A percentile compares a stretch with the other conserved stretches of the same genome.
These are phyloP conservation scores for Hypoxylon sp. DNA, from an alignment of 2,329 filamentous ascomycete species.

Conservation along the genomic window DNA sequence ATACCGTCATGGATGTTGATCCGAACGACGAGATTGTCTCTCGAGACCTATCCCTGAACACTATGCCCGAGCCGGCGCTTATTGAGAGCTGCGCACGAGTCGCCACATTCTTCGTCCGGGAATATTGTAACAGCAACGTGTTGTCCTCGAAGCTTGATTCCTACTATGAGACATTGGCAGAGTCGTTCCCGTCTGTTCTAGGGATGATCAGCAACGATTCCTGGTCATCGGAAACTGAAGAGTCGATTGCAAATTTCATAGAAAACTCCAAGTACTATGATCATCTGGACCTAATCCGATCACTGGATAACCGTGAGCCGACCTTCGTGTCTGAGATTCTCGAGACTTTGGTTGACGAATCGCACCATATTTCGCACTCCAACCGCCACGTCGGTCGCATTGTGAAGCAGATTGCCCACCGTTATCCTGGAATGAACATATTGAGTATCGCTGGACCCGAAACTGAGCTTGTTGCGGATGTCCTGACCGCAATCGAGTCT, in stretches of 20 bases:
- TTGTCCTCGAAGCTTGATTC: not conserved
- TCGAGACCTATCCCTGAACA: slow-evolving; percentile 2
- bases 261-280: slow-evolving; percentile 44
- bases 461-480: slow-evolving; percentile 43
- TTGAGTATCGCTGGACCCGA: slow-evolving; percentile 49
- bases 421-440: slow-evolving; percentile 51
- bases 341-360: slow-evolving; percentile 44
- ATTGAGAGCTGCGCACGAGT: slow-evolving; percentile 50
- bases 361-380: slow-evolving; percentile 44
- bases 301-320: slow-evolving; percentile 34
- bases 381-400: slow-evolving; percentile 48
- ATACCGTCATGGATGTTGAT: slow-evolving; percentile 50
- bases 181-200: slow-evolving; percentile 11
- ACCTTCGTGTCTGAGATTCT: slow-evolving; percentile 40
- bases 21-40: slow-evolving; percentile 51
- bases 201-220: slow-evolving; percentile 11
- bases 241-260: slow-evolving; percentile 46
- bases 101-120: slow-evolving; percentile 45
- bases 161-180: slow-evolving; percentile 9
- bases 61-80: slow-evolving; percentile 37
- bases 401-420: slow-evolving; percentile 50
- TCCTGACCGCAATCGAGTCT: slow-evolving; percentile 45
- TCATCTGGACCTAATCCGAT: slow-evolving; percentile 44
- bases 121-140: not conserved
- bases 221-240: slow-evolving; percentile 40